Evolutionary conservation across 2,329 filamentous ascomycete genomes (phyloP).

Genomic region (Exutisphaerella laricina): DNA sequence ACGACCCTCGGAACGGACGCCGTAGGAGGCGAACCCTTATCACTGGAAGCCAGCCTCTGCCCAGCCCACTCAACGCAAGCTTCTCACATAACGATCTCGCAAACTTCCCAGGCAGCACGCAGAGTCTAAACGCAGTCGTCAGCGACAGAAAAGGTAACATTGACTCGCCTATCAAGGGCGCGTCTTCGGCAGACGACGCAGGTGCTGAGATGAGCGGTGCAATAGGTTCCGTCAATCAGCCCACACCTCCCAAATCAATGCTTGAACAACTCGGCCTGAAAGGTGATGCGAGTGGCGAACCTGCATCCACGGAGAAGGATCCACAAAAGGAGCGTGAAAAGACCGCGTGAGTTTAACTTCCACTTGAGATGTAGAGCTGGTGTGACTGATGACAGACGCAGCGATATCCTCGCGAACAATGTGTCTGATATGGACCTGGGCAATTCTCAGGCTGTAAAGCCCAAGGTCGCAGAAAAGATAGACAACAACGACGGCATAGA

Average conservation of each 20-base stretch:
- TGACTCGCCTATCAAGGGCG: constrained; percentile 35
- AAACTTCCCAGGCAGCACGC: constrained; percentile 53
- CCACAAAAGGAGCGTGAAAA: constrained; percentile 79
- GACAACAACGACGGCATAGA: constrained; percentile 52
- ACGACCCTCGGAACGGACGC: constrained; percentile 86
- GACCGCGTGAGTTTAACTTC: constrained; percentile 68
- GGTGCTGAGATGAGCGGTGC: constrained; percentile 51
- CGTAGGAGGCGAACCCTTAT: constrained; percentile 88
- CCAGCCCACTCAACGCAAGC: constrained; percentile 85
- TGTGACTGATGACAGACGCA: constrained; percentile 29
- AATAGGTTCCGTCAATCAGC: constrained; percentile 38
- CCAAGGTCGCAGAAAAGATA: constrained; percentile 57
- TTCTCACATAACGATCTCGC: constrained; percentile 74
- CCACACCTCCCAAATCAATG: constrained; percentile 51
- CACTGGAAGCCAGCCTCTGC: constrained; percentile 91
- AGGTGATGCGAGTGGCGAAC: constrained; percentile 14
- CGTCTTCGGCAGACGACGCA: constrained; percentile 38
- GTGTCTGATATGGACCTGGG: constrained; percentile 93
- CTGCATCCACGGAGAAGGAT: constrained; percentile 33
- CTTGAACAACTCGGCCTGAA: constrained; percentile 53
- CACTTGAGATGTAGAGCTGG: not conserved
- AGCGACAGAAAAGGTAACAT: constrained; percentile 60
- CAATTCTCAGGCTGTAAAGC: constrained; percentile 53
- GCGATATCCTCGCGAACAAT: constrained; percentile 80
- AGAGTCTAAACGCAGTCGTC: constrained; percentile 79